These are phyloP conservation scores for Stenogyne calaminthoides DNA, from an alignment of 305 asterid species.

Conservation along the genomic window DNA sequence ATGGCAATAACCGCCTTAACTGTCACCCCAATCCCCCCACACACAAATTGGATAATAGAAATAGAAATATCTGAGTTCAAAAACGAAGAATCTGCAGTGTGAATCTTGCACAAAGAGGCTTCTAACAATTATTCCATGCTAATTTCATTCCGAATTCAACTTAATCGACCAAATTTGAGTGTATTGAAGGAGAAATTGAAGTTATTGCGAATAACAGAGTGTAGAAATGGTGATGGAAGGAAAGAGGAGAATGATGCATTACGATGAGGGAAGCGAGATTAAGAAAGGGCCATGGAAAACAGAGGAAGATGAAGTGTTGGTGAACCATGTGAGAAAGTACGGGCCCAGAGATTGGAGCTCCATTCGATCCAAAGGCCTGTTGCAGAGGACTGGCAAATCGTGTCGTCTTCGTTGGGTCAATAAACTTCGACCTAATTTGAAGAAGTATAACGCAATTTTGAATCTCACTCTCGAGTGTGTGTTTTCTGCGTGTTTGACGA, in stretches of 20 bases:
- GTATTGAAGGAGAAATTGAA: not conserved
- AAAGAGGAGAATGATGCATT: conserved; percentile 33
- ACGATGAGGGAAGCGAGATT: conserved; percentile 41
- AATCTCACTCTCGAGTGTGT: not conserved
- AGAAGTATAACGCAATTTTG: conserved; percentile 38
- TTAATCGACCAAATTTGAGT: not conserved
- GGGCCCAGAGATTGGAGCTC: conserved; percentile 89
- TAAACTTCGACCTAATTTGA: conserved; percentile 72
- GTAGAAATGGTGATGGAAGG: conserved; percentile 22
- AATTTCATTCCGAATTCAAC: not conserved
- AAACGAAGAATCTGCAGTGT: not conserved
- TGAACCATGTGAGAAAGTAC: conserved; percentile 57
- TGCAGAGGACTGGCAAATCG: conserved; percentile 68
- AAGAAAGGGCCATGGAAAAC: conserved; percentile 84
- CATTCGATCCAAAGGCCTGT: conserved; percentile 86
- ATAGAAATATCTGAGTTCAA: not conserved
- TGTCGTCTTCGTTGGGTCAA: conserved; percentile 88
- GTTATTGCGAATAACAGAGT: not conserved
- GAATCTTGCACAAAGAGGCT: not conserved
- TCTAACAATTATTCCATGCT: not conserved
- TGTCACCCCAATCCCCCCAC: conserved; percentile 31
- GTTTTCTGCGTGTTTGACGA: conserved; percentile 5
- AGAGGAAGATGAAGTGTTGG: conserved; percentile 68
- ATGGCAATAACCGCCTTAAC: conserved; percentile 63
- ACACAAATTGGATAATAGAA: not conserved